Evolutionary conservation across 805 yeast species (phyloP).

Genomic region (Vanderwaltozyma verrucispora): DNA sequence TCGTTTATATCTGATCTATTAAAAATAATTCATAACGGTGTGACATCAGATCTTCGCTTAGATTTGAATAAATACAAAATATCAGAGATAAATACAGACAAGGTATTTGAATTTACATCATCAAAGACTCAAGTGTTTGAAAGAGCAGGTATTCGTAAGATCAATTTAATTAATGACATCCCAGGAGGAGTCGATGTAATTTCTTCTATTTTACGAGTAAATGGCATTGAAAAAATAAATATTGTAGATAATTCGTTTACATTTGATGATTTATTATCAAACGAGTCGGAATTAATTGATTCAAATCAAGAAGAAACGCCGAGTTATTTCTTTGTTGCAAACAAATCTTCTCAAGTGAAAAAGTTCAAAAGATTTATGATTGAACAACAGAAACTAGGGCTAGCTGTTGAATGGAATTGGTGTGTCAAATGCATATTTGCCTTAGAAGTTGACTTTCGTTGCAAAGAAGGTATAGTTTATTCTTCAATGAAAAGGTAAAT

Average conservation of each 20-base stretch:
- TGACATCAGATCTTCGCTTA: conserved; percentile 17
- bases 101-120: conserved; percentile 10
- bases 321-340: conserved; percentile 18
- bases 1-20: conserved; percentile 40
- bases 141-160: conserved; percentile 11
- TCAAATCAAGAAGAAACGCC: neutral
- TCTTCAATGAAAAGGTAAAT: neutral
- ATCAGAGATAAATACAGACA: conserved; percentile 20
- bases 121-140: conserved; percentile 18
- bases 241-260: conserved; percentile 13
- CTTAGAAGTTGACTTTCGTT: conserved; percentile 10
- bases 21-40: conserved; percentile 17
- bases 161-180: conserved; percentile 20
- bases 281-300: conserved; percentile 1
- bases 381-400: conserved; percentile 3
- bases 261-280: conserved; percentile 9
- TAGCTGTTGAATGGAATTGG: conserved; percentile 29
- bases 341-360: conserved; percentile 23
- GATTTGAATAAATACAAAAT: conserved; percentile 23
- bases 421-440: conserved; percentile 22
- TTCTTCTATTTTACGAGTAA: conserved; percentile 17
- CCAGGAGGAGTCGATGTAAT: conserved; percentile 22
- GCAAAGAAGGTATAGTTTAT: conserved; percentile 5
- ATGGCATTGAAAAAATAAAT: conserved; percentile 19
- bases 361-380: conserved; percentile 12